These are phyloP conservation scores for Podospora australis DNA, from an alignment of 495 filamentous ascomycete species.

Conservation along the genomic window DNA sequence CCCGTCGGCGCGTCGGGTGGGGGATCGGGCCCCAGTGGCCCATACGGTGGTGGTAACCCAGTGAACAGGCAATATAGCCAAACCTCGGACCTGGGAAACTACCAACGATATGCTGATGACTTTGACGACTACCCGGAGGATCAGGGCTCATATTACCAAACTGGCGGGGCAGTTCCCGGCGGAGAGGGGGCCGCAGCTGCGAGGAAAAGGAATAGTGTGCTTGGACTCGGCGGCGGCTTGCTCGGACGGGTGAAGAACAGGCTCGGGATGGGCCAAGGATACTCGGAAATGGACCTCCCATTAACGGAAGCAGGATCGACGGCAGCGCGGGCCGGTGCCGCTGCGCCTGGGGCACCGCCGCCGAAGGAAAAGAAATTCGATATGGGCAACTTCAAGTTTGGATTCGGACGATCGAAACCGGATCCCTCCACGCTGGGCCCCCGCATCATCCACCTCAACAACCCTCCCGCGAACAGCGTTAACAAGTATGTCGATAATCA, in stretches of 20 bases:
- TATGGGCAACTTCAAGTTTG: slow-evolving; percentile 80
- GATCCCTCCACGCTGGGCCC: slow-evolving; percentile 90
- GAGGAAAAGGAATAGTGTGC: slow-evolving; percentile 76
- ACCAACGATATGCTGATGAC: slow-evolving; percentile 82
- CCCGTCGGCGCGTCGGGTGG: slow-evolving; percentile 23
- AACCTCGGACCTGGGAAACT: slow-evolving; percentile 76
- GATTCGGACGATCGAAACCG: slow-evolving; percentile 77
- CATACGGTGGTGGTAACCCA: slow-evolving; percentile 48
- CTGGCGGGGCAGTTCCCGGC: slow-evolving; percentile 51
- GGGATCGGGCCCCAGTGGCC: slow-evolving; percentile 45
- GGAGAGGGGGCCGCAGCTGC: slow-evolving; percentile 35
- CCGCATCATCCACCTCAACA: slow-evolving; percentile 92
- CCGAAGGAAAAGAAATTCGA: slow-evolving; percentile 53
- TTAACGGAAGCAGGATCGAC: slow-evolving; percentile 61
- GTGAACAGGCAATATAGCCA: slow-evolving; percentile 63
- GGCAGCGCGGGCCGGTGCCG: slow-evolving; percentile 24
- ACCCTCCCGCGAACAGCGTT: slow-evolving; percentile 81
- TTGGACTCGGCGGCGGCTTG: slow-evolving; percentile 79
- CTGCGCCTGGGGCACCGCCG: slow-evolving; percentile 24
- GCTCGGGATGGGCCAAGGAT: slow-evolving; percentile 85
- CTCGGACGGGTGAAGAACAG: slow-evolving; percentile 82
- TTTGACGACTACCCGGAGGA: slow-evolving; percentile 73
- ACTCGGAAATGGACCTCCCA: slow-evolving; percentile 97
- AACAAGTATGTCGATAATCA: slow-evolving; percentile 95
- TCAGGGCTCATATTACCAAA: slow-evolving; percentile 59